phyloP scores from a whole-genome alignment of 2,329 filamentous ascomycete species.

The Gnomoniopsis smithogilvyi region DNA sequence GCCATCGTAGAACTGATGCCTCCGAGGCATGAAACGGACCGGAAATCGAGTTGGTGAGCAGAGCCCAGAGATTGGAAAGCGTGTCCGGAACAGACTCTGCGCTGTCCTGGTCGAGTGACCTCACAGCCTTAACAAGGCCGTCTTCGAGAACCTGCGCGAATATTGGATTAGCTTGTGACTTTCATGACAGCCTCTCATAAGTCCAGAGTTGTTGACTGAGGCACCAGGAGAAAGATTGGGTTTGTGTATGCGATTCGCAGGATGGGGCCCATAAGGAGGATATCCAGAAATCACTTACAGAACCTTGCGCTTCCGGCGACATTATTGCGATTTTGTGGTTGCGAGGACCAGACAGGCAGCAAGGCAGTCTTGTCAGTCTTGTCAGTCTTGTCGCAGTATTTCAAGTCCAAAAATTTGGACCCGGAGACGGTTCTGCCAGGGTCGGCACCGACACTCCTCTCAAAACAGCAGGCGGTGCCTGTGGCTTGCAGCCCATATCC shows the following conservation, averaged over 20 bases:
- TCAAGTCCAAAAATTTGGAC: conserved; percentile 5
- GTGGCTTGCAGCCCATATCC: too few relatives aligned
- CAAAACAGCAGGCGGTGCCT: conserved; percentile 3
- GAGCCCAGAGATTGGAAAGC: conserved; percentile 46
- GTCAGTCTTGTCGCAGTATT: neutral
- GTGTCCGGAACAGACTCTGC: conserved; percentile 42
- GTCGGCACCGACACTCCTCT: neutral
- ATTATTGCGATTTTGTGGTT: neutral
- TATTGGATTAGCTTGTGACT: neutral
- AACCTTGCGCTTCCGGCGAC: neutral
- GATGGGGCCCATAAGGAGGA: too few relatives aligned
- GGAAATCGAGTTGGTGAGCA: conserved; percentile 39
- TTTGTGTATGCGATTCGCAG: too few relatives aligned
- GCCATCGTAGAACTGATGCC: conserved; percentile 58
- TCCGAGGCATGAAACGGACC: conserved; percentile 50
- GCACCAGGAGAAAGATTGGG: too few relatives aligned
- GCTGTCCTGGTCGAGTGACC: conserved; percentile 52
- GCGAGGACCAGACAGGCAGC: neutral
- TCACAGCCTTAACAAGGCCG: conserved; percentile 48
- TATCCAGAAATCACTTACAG: neutral
- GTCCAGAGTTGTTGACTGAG: too few relatives aligned
- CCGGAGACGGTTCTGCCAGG: conserved; percentile 12
- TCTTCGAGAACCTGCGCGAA: conserved; percentile 20
- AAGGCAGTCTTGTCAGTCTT: neutral
- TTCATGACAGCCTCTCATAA: neutral